Evolutionary conservation across 2,329 filamentous ascomycete genomes (phyloP).

Genomic region (Aspergillus ibericus): DNA sequence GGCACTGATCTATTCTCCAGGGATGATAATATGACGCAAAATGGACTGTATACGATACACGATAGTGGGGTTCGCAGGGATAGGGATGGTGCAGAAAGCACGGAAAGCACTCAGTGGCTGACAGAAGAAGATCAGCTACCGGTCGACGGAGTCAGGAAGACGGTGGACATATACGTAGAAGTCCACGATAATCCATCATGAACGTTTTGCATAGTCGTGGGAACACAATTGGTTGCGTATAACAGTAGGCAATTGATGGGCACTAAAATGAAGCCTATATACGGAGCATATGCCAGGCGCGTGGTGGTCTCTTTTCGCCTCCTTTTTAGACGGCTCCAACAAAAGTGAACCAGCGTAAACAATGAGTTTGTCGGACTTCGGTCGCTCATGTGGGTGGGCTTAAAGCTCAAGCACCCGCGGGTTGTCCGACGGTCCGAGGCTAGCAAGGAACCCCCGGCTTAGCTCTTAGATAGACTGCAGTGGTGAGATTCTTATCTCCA

Average conservation of each 20-base stretch:
- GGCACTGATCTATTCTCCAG: neutral
- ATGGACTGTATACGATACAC: neutral
- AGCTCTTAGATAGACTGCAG: neutral
- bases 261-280: too few relatives aligned
- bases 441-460: neutral
- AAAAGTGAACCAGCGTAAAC: too few relatives aligned
- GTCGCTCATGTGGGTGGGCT: neutral
- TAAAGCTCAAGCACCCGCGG: neutral
- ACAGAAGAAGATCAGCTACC: neutral
- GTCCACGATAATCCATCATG: neutral
- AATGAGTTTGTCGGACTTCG: too few relatives aligned
- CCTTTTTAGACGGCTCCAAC: too few relatives aligned
- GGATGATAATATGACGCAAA: neutral
- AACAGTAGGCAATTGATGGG: neutral
- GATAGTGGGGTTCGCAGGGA: neutral
- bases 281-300: too few relatives aligned
- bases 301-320: too few relatives aligned
- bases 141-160: neutral
- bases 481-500: neutral
- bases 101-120: neutral
- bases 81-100: neutral
- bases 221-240: neutral
- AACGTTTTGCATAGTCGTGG: neutral
- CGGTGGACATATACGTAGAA: neutral
- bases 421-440: too few relatives aligned